Percentiles rank a stretch among this genome's conserved stretches.
phyloP scores from a whole-genome alignment of 345 rosid genomes.

The Heritiera fomes region DNA sequence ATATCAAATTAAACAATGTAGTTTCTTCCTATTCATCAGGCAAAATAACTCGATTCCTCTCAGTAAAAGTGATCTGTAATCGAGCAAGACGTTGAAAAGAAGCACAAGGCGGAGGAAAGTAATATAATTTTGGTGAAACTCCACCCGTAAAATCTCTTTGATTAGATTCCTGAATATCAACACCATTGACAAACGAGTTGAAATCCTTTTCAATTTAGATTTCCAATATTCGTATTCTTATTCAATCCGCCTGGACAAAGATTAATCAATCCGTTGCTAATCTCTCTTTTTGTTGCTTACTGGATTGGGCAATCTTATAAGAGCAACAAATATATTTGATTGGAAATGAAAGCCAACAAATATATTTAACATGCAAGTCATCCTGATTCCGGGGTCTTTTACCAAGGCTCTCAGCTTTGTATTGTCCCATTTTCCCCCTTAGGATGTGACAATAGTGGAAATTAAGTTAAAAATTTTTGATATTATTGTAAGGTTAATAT shows the following conservation, averaged over 20 bases:
- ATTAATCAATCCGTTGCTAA: not conserved
- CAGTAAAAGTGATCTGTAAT: not conserved
- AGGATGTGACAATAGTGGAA: not conserved
- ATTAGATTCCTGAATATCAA: not conserved
- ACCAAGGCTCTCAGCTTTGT: not conserved
- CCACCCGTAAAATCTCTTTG: not conserved
- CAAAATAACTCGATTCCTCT: not conserved
- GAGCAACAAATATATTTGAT: not conserved
- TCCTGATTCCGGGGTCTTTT: not conserved
- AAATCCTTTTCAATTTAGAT: not conserved
- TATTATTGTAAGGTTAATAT: too few relatives aligned
- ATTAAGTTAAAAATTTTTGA: too few relatives aligned
- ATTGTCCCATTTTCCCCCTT: not conserved
- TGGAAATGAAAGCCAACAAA: not conserved
- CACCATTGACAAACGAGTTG: not conserved
- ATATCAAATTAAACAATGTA: not conserved
- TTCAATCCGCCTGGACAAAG: not conserved
- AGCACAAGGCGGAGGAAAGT: not conserved
- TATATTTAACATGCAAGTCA: not conserved
- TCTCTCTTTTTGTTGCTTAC: conserved; percentile 5
- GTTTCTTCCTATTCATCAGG: not conserved
- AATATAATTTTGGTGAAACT: not conserved
- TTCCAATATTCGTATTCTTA: not conserved
- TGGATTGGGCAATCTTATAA: not conserved
- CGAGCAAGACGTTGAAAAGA: not conserved